A percentile compares a stretch with the other conserved stretches of the same genome.
phyloP scores from a whole-genome alignment of 78 protist species.

The slime mould (Dictyostelium discoideum) region DNA sequence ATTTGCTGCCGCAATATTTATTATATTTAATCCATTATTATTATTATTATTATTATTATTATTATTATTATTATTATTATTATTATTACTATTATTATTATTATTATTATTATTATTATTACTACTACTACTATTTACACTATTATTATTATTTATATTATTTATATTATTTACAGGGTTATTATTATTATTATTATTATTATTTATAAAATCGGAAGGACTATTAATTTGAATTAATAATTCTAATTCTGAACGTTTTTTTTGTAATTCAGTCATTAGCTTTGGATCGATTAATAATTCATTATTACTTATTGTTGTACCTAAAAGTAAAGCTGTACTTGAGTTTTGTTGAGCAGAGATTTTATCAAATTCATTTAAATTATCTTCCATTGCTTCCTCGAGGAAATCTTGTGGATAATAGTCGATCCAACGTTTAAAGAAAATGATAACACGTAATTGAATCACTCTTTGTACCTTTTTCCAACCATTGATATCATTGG shows the following conservation, averaged over 20 bases:
- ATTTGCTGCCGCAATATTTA: not conserved
- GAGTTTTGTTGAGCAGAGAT: constrained; percentile 25
- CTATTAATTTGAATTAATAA: not conserved
- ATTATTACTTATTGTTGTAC: not conserved
- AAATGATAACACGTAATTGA: constrained; percentile 75
- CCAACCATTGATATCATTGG: constrained; percentile 22
- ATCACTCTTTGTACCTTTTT: constrained; percentile 50
- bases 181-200: not conserved
- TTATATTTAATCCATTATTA: not conserved
- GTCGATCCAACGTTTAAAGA: constrained; percentile 83
- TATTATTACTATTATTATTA: not conserved
- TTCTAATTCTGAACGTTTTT: constrained; percentile 37
- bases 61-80: too few relatives aligned
- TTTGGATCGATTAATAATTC: constrained; percentile 15
- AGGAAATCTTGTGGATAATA: constrained; percentile 73
- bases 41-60: not conserved
- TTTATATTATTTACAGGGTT: not conserved
- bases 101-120: too few relatives aligned
- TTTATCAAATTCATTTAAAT: constrained; percentile 46
- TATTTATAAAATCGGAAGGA: not conserved
- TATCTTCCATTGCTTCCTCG: constrained; percentile 62
- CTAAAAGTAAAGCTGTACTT: not conserved
- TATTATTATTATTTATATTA: not conserved
- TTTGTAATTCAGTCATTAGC: constrained; percentile 27
- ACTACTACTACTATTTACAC: not conserved